Evolutionary conservation across 2,329 filamentous ascomycete species (phyloP), one percentile per base, ranked within the genome.

Genomic region (Penicillium sp.): DNA sequence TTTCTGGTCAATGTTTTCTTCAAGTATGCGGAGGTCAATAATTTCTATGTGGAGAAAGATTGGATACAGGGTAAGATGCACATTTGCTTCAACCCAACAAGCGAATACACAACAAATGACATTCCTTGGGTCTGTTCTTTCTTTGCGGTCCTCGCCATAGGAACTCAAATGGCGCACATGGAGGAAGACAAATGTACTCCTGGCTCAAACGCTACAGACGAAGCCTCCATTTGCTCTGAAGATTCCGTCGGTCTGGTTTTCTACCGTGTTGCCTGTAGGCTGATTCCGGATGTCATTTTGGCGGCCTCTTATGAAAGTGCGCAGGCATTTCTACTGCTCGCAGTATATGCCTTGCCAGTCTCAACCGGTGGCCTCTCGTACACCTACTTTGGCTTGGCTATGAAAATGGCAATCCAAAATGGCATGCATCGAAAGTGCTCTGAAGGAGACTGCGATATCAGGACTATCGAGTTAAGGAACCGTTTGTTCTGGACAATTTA

Each of bases 331-430:
- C 63, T 84, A 8, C 69, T 84, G 26, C 75, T 84, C 10, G 81
- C 79, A 1, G 73, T 81, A 12, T 84, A 82, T 54, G 72, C 78
- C 1, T 63, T 84, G 3, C 80, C 81, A 0, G 69, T 83, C 0
- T 81, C 84, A 56, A 77, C 80, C 0, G 80, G 80, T 1, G 81
- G 81, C 0, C 63, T 84, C 15, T 78, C 78, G 1, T 84, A 82
- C 52, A 80, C 79, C 1, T 84, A 84, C 54, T 70, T 83, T 29
- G 80, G 80, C 5, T 64, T 84, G 7, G 79, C 79, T 0, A 70
- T 83, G 46, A 82, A 81, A 52, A 72, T 84, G 57, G 81, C 80
- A 0, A 82, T 84, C 12, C 80, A 83, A 53, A 84, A 84, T 56
- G 81, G 81, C 4, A 82, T 84, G 80, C 81, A 84, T 56, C 71